These are phyloP conservation scores for Vigna trinervia DNA, from an alignment of 306 rosid species.

Conservation along the genomic window DNA sequence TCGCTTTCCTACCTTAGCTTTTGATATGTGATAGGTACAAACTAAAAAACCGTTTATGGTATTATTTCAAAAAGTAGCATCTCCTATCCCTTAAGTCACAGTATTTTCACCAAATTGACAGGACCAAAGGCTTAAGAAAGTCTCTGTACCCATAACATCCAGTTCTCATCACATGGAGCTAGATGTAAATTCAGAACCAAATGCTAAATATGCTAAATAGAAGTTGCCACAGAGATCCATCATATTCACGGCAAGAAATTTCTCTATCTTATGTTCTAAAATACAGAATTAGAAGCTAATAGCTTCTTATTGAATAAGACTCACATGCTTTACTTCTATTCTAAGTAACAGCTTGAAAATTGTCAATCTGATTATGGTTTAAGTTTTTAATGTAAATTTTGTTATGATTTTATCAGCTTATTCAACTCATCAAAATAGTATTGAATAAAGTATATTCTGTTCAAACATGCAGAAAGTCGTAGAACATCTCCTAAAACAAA, in stretches of 20 bases:
- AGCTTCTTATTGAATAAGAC: too few relatives aligned
- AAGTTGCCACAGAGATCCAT: constrained; percentile 82
- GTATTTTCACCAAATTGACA: constrained; percentile 44
- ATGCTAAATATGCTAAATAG: constrained; percentile 73
- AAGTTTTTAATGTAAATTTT: not conserved
- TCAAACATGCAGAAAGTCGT: constrained; percentile 74
- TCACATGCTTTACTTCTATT: too few relatives aligned
- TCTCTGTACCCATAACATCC: constrained; percentile 69
- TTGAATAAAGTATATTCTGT: constrained; percentile 32
- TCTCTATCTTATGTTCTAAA: not conserved
- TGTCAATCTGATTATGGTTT: constrained; percentile 13
- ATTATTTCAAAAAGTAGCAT: constrained; percentile 16
- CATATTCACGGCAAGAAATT: constrained; percentile 61
- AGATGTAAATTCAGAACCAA: constrained; percentile 65
- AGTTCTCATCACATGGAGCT: constrained; percentile 84
- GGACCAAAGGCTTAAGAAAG: constrained; percentile 73
- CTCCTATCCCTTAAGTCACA: constrained; percentile 33
- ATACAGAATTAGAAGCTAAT: too few relatives aligned
- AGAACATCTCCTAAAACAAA: constrained; percentile 65
- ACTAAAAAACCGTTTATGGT: not conserved
- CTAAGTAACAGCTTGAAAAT: not conserved
- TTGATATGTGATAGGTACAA: not conserved
- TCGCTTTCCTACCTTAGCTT: not conserved
- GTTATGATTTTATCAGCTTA: constrained; percentile 57
- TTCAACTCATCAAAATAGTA: constrained; percentile 28